A percentile compares a stretch with the other conserved stretches of the same genome.
Conservation (phyloP, 805 yeast species). For the Ogataea corticis region DNA sequence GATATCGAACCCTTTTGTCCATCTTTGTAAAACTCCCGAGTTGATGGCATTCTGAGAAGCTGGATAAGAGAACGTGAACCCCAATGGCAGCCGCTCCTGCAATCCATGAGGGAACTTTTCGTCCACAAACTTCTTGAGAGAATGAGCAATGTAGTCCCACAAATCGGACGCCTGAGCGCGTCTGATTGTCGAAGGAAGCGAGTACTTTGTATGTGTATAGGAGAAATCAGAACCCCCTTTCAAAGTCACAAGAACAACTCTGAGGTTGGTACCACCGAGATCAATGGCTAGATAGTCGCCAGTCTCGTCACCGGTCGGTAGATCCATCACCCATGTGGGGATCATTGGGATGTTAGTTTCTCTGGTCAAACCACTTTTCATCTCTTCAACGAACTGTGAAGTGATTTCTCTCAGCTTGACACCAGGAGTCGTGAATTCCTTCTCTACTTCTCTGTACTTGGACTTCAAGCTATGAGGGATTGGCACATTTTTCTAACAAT, state of each 20-base stretch:
- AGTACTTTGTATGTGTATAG: constrained; percentile 81
- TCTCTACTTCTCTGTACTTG: constrained; percentile 52
- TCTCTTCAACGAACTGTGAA: constrained; percentile 73
- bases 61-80: constrained; percentile 95
- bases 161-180: constrained; percentile 75
- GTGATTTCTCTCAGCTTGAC: constrained; percentile 65
- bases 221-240: constrained; percentile 84
- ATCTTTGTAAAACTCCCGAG: constrained; percentile 84
- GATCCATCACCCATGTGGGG: constrained; percentile 94
- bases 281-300: constrained; percentile 94
- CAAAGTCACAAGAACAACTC: constrained; percentile 85
- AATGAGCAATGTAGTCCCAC: constrained; percentile 84
- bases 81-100: constrained; percentile 67
- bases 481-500: constrained; percentile 5
- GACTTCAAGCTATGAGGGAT: constrained; percentile 10
- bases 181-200: constrained; percentile 76
- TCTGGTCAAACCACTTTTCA: constrained; percentile 75
- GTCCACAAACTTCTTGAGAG: constrained; percentile 67
- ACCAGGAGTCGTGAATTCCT: constrained; percentile 59
- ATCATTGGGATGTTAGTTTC: constrained; percentile 92
- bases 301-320: constrained; percentile 86
- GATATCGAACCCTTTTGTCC: constrained; percentile 98
- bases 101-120: constrained; percentile 65
- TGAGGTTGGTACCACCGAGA: constrained; percentile 94
- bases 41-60: constrained; percentile 80